A percentile compares a stretch with the other conserved stretches of the same genome.
phyloP scores from a whole-genome alignment of 768 basidiomycete genomes.

The Leccinum incarnatum region DNA sequence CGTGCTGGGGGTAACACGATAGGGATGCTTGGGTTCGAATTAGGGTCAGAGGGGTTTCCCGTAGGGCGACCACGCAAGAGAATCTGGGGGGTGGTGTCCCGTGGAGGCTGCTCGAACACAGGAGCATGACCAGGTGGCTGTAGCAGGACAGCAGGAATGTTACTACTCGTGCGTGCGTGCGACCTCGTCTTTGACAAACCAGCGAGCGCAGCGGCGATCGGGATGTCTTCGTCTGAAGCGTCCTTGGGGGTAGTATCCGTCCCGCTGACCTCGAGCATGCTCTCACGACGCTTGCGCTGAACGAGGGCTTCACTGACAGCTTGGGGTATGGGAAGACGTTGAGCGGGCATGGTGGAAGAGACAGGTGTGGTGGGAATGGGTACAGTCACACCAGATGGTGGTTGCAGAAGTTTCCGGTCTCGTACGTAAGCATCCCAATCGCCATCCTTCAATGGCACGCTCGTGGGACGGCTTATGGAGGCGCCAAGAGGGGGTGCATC shows the following conservation, averaged over 20 bases:
- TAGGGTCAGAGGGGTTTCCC: conserved; percentile 17
- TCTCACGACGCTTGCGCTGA: conserved; percentile 70
- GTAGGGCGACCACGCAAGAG: conserved; percentile 20
- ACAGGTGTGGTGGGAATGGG: conserved; percentile 66
- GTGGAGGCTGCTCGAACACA: conserved; percentile 21
- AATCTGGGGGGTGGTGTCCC: conserved; percentile 22
- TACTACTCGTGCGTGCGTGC: conserved; percentile 17
- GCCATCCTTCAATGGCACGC: conserved; percentile 66
- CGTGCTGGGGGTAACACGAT: conserved; percentile 31
- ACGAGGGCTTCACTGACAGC: conserved; percentile 76
- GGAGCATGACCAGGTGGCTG: conserved; percentile 33
- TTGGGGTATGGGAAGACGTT: conserved; percentile 56
- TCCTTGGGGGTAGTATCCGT: conserved; percentile 33
- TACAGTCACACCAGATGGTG: conserved; percentile 75
- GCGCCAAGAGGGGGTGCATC: conserved; percentile 45
- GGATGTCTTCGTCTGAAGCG: conserved; percentile 34
- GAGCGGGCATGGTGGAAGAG: conserved; percentile 33
- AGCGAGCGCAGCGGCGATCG: conserved; percentile 27
- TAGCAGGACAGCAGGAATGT: conserved; percentile 27
- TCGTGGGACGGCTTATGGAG: conserved; percentile 65
- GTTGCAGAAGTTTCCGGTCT: conserved; percentile 81
- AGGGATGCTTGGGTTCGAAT: conserved; percentile 27
- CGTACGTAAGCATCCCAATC: conserved; percentile 87
- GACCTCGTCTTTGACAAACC: conserved; percentile 12
- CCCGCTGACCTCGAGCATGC: conserved; percentile 49